phyloP scores from a whole-genome alignment of 352 stramenopile species.

The Globisporangium acanthophoron region DNA sequence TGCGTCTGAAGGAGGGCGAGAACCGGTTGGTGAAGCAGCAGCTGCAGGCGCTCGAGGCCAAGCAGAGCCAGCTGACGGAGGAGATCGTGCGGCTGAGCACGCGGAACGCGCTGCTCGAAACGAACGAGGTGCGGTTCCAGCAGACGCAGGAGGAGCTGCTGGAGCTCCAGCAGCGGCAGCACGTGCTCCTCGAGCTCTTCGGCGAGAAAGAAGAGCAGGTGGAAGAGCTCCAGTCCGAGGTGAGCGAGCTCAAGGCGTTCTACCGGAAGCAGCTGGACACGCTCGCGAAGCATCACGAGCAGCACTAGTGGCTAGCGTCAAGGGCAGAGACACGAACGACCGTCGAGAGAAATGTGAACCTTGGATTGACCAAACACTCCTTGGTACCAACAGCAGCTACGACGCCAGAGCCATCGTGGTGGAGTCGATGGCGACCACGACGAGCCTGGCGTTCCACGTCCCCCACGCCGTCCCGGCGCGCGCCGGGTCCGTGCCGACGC shows the following conservation, averaged over 20 bases:
- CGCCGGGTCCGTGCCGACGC: not conserved
- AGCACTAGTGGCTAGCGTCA: constrained; percentile 13
- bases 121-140: constrained; percentile 38
- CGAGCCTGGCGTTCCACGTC: constrained; percentile 1
- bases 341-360: not conserved
- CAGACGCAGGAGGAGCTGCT: constrained; percentile 44
- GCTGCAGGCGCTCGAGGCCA: constrained; percentile 47
- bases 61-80: constrained; percentile 63
- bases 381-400: not conserved
- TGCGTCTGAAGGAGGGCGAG: constrained; percentile 70
- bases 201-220: constrained; percentile 85
- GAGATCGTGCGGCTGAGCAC: constrained; percentile 72
- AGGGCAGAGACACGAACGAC: constrained; percentile 6
- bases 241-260: constrained; percentile 73
- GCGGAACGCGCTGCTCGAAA: constrained; percentile 68
- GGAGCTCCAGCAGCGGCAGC: constrained; percentile 67
- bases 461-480: not conserved
- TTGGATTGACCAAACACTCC: not conserved
- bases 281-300: constrained; percentile 43
- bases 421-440: not conserved
- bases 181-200: constrained; percentile 78
- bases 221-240: constrained; percentile 72
- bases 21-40: constrained; percentile 73
- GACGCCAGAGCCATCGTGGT: not conserved
- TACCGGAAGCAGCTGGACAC: constrained; percentile 76